A percentile compares a stretch with the other conserved stretches of the same genome.
phyloP scores from a whole-genome alignment of 2,329 filamentous ascomycete species.

The Diaporthe longicolla region DNA sequence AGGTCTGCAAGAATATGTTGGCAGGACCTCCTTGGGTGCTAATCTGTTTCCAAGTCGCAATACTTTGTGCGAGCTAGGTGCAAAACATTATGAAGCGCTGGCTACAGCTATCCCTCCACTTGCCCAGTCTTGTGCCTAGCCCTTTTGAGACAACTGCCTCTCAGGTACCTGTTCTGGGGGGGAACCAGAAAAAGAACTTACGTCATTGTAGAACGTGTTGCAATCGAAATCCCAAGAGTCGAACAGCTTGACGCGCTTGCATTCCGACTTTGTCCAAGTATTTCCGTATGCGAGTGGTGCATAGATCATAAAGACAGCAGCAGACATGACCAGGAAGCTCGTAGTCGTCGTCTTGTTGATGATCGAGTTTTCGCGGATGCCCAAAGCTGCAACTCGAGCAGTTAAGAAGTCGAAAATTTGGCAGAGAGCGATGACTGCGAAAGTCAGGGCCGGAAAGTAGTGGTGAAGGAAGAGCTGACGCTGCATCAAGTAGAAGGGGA shows the following conservation, averaged over 20 bases:
- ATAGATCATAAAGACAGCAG: constrained; percentile 86
- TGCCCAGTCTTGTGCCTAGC: constrained; percentile 3
- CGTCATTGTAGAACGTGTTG: constrained; percentile 88
- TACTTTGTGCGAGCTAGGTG: constrained; percentile 1
- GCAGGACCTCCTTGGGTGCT: background rate
- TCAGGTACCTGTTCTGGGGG: constrained; percentile 54
- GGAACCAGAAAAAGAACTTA: constrained; percentile 68
- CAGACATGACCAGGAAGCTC: constrained; percentile 79
- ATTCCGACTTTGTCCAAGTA: constrained; percentile 90
- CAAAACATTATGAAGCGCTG: constrained; percentile 27
- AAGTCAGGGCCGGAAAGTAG: constrained; percentile 97
- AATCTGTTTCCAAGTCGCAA: constrained; percentile 6
- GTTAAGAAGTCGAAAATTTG: constrained; percentile 91
- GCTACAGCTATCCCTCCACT: constrained; percentile 9
- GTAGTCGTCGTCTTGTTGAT: constrained; percentile 83
- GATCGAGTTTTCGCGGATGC: constrained; percentile 77
- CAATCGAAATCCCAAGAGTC: constrained; percentile 97
- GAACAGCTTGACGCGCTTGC: constrained; percentile 89
- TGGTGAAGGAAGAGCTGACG: constrained; percentile 98
- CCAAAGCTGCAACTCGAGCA: constrained; percentile 77
- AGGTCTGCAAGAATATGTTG: constrained; percentile 1
- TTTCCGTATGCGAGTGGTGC: constrained; percentile 94
- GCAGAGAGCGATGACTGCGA: constrained; percentile 89
- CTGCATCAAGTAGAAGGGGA: constrained; percentile 98
- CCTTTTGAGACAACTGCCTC: constrained; percentile 52